Base-by-base conservation (phyloP, 1,284 basidiomycete genomes). In the Tilletia indica region DNA sequence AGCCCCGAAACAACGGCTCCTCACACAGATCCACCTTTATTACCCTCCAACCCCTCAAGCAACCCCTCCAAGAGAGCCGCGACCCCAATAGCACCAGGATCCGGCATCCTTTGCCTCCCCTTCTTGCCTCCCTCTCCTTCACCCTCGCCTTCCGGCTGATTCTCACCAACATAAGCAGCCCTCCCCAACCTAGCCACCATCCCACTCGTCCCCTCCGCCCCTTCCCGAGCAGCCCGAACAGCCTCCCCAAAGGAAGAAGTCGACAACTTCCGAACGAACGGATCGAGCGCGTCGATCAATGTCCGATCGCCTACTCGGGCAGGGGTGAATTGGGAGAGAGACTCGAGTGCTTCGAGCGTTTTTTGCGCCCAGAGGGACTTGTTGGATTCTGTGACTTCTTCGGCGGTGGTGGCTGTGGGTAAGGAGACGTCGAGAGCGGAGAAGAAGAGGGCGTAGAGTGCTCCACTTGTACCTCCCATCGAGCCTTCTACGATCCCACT, bases 51-150 rank as follows among this genome's bases (percentile, higher is more conserved):
- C 6, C 61, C 78, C 80, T 83, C 76, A 38, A 72, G 72, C 16
- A 85, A 70, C 38, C 84, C 83, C 66, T 82, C 77, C 45, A 80
- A 75, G 49, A 88, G 76, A 11, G 85, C 85, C 72, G 84, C 85
- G 67, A 89, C 83, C 68, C 88, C 88, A 86, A 86, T 88, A 9
- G 88, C 88, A 16, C 88, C 88, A 48, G 88, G 89, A 83, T 89
- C 89, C 6, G 88, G 88, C 34, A 80, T 78, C 77, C 79, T 82
- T 38, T 83, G 78, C 31, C 25, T 31, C 25, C 45, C 19, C 42
- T 45, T 48, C 36, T 67, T 25, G 1, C 16, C 51, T 19, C 51
- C 21, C 51, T 64, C 12, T 14, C 61, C 61, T 34, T 34, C 4
- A 2, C 36, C 61, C 16, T 79, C 78, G 4, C 73, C 76, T n/a